Evolutionary conservation across 2,329 filamentous ascomycete genomes (phyloP).

Genomic region (Colletotrichum sp.): DNA sequence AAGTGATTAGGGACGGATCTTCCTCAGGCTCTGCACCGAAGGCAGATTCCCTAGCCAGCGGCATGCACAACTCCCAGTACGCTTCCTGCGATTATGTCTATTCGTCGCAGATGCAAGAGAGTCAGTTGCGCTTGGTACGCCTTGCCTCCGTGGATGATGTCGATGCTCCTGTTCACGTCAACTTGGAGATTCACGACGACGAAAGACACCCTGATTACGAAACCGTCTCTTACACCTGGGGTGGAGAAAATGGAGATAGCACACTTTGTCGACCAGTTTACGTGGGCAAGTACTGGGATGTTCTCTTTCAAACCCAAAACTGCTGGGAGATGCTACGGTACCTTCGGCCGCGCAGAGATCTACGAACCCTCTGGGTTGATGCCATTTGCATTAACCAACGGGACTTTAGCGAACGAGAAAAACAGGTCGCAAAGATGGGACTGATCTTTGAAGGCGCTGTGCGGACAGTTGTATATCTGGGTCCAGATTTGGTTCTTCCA

Average conservation of each 20-base stretch:
- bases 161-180: not conserved
- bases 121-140: not conserved
- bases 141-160: not conserved
- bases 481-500: too few species aligned
- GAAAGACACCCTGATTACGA: not conserved
- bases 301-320: not conserved
- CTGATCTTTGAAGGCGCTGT: too few species aligned
- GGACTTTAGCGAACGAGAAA: not conserved
- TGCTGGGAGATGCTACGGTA: not conserved
- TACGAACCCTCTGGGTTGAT: not conserved
- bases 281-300: not conserved
- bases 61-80: too few species aligned
- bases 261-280: not conserved
- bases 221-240: not conserved
- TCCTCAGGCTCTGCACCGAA: too few species aligned
- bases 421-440: not conserved
- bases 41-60: too few species aligned
- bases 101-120: not conserved
- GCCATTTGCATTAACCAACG: not conserved
- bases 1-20: too few species aligned
- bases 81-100: too few species aligned
- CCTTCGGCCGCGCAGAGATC: rapidly evolving
- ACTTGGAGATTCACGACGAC: not conserved
- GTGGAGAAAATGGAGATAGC: not conserved
- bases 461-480: too few species aligned